Base-by-base conservation (phyloP, 2,329 filamentous ascomycete species). In the Trichoderma simmonsii region DNA sequence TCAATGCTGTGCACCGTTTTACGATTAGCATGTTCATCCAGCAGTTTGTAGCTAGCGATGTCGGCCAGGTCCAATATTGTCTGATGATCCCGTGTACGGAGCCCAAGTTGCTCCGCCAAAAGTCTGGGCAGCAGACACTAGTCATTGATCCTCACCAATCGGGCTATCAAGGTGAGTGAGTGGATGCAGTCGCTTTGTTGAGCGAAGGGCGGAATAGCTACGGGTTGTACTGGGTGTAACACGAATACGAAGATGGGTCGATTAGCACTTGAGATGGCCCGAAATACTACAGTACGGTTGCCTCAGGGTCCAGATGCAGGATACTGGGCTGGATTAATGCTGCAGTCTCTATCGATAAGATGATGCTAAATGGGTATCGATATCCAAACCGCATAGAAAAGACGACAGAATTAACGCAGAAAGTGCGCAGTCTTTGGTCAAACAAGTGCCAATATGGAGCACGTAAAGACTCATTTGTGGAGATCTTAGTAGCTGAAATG, bases 211-310 rank as follows among this genome's bases (percentile, higher is more conserved):
- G 28, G 26, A 14, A 51, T 5, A 18, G 12, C 12, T n/a, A 3
- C 3, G 5, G 15, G n/a, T 61, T 4, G 28, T 39, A 4, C 64
- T 57, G 54, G 21, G 32, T 39, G 21, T 39, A 43, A 57, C 34
- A 24, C 64, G 64, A 67, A 67, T 67, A 67, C 64, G 64, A 64
- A 57, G n/a, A 34, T 36, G n/a, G 21, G 30, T 39, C 9, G 54
- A 57, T 26, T 57, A 6, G 21, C 39, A 9, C 39, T 43, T 1
- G 39, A 43, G 39, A 43, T 8, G 39, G 39, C 15, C 39, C 0
- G 7, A 18, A 43, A 43, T 43, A 18, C 36, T 43, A 43, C 15
- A 43, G 36, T 18, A 43, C 36, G 11, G n/a, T 6, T 21, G 48
- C 48, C 24, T 28, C 24, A 28, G 57, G 8, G n/a, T 51, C 43